Percentiles rank a stretch among this genome's conserved stretches.
Conservation (phyloP, 2,329 filamentous ascomycete species). For the Zasmidium cellare region DNA sequence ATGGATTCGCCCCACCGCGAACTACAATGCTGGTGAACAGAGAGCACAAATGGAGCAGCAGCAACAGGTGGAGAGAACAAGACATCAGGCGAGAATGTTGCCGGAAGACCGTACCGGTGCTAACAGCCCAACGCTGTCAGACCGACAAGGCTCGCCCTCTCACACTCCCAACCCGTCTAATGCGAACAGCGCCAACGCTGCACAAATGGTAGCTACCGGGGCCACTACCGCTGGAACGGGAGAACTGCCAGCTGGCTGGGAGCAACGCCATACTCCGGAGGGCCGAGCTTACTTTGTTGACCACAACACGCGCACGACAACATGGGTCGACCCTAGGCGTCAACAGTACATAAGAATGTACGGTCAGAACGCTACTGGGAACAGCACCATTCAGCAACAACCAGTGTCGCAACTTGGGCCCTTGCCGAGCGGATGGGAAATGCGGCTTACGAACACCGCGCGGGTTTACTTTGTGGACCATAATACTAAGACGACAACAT, state of each 20-base stretch:
- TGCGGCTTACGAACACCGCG: constrained; percentile 97
- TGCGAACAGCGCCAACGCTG: constrained; percentile 43
- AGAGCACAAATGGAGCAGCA: constrained; percentile 82
- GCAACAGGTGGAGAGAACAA: constrained; percentile 86
- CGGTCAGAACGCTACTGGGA: constrained; percentile 73
- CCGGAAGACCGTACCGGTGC: constrained; percentile 94
- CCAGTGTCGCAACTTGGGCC: constrained; percentile 95
- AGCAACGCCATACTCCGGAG: constrained; percentile 93
- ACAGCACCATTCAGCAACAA: constrained; percentile 92
- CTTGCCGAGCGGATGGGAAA: constrained; percentile 96
- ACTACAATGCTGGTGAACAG: constrained; percentile 73
- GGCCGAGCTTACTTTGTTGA: constrained; percentile 96
- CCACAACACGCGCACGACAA: constrained; percentile 96
- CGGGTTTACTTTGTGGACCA: constrained; percentile 99
- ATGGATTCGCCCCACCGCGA: constrained; percentile 86
- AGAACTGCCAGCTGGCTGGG: constrained; percentile 93
- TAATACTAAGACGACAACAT: constrained; percentile 99
- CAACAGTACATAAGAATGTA: constrained; percentile 99
- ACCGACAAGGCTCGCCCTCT: constrained; percentile 35
- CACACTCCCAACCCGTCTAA: constrained; percentile 39
- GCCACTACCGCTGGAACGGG: constrained; percentile 92
- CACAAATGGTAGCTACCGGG: constrained; percentile 91
- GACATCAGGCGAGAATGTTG: constrained; percentile 92
- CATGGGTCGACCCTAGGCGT: constrained; percentile 94
- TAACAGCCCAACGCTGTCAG: constrained; percentile 76